Percentiles rank a stretch among this genome's conserved stretches.
These are phyloP conservation scores for Scutellaria baicalensis DNA, from an alignment of 257 asterid genomes.

Conservation along the genomic window DNA sequence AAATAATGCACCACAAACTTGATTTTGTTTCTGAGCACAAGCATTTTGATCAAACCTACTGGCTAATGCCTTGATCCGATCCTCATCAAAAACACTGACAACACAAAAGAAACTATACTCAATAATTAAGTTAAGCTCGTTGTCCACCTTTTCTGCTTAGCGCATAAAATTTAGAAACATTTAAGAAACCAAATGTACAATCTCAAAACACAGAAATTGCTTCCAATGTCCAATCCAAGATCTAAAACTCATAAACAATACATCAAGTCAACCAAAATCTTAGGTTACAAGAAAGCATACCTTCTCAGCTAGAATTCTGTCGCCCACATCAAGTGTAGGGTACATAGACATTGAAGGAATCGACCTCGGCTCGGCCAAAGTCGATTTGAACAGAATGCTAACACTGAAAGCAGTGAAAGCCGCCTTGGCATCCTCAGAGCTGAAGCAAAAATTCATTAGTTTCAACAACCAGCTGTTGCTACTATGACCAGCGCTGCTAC, in stretches of 20 bases:
- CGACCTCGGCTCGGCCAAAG: slow-evolving; percentile 93
- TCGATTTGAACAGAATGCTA: slow-evolving; percentile 65
- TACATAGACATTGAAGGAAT: slow-evolving; percentile 91
- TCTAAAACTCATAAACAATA: background rate
- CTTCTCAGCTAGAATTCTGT: slow-evolving; percentile 88
- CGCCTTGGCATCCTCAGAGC: slow-evolving; percentile 79
- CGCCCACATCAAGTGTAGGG: slow-evolving; percentile 94
- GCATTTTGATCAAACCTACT: slow-evolving; percentile 19
- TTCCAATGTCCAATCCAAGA: background rate
- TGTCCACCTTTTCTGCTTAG: background rate
- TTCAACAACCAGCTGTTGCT: slow-evolving; percentile 57
- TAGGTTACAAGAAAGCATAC: slow-evolving; percentile 4
- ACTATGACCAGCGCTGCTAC: slow-evolving; percentile 4
- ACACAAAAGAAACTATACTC: slow-evolving; percentile 9
- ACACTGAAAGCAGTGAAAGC: slow-evolving; percentile 87
- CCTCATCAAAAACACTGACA: slow-evolving; percentile 12
- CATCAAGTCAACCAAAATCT: background rate
- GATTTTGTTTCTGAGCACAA: slow-evolving; percentile 14
- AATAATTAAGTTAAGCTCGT: background rate
- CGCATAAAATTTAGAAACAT: background rate
- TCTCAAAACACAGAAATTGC: background rate
- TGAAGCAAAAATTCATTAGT: slow-evolving; percentile 46
- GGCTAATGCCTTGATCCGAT: slow-evolving; percentile 3
- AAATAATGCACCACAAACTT: slow-evolving; percentile 7
- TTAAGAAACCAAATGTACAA: background rate